Evolutionary conservation across 2,329 filamentous ascomycete species (phyloP), one percentile per base, ranked within the genome.

Genomic region (Aspergillus fructus): DNA sequence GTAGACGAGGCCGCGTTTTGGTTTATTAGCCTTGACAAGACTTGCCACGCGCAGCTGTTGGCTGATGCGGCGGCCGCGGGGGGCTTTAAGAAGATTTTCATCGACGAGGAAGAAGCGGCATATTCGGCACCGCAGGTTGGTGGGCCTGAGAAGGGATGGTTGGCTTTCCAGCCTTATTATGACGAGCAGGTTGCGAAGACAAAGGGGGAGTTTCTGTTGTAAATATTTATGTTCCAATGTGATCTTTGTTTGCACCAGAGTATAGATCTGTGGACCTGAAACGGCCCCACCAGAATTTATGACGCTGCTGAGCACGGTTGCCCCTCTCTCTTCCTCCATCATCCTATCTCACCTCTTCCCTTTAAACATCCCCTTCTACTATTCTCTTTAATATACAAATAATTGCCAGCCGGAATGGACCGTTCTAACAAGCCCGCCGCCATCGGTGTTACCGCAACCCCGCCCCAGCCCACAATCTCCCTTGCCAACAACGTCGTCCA

Each of bases 341-440:
- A 3, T 19, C 15, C 30, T 48, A n/a, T 19, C 45, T 48, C 45
- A 48, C 17, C 12, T n/a, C 21, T 15, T 49, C 3, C 48, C 13
- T 23, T 24, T 27, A 7, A 13, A 40, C 5, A 8, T 27, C 4
- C 15, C 15, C 30, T 8, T n/a, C 13, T 27, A 30, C 9, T 15
- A 24, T 37, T 27, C 37, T 21, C 17, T 30, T 8, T 34, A 8
- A 6, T 21, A 17, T 17, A 17, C 3, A 37, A 21, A 8, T 5
- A 12, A n/a, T 27, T 23, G 4, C 15, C 6, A 37, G 6, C 15
- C 34, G 64, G 39, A 48, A 89, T 96, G 77, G 91, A 96, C 71
- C 88, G 93, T 73, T 85, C 87, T 65, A 91, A 96, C 78, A 94
- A 91, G 73, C 91, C 91, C 56, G 82, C 86, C 53, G 88, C 90